Base-by-base conservation (phyloP, 108 stramenopile genomes). In the Cylindrotheca fusiformis region DNA sequence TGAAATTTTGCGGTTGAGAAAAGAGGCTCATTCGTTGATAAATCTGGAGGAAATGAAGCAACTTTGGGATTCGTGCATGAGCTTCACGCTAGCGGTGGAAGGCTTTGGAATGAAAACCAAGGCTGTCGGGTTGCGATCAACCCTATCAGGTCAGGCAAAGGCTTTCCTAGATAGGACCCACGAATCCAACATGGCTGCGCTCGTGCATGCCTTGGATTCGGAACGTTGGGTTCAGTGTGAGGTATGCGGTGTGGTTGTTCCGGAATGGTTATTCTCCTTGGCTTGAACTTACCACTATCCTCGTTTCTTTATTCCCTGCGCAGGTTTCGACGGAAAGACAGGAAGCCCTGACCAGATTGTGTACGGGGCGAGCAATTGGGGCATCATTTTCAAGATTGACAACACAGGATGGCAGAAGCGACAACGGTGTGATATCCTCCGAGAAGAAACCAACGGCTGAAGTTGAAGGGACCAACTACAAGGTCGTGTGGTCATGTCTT, bases 401-500 rank as follows among this genome's bases (percentile, higher is more conserved):
- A 18, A 53, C 46, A 32, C 33, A 62, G 25, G 47, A 56, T 47
- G 47, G 59, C 33, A 67, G 4, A 41, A 52, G 18, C 30, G 72
- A 66, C 23, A 50, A 64, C 41, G 31, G 22, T 48, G 17, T 52
- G 1, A 29, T 56, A 45, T 48, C 65, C 70, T 48, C 65, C 23
- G 78, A 81, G 2, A 88, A 87, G 58, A 69, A 76, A 52, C 76
- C 84, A 29, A 79, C 76, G 32, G 95, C 84, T 5, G 78, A 84
- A 53, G 88, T 96, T 22, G 93, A 94, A 63, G 95, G 93, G 18
- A 58, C 68, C 18, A 65, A 78, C 24, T 96, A 85, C 77, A 94
- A 93, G 58, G 93, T 93, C 19, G 95, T 96, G 8, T 96, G 95
- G 94, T 94, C 91, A n/a, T 91, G 90, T 31, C 80, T 97, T 5